Evolutionary conservation across 2,329 filamentous ascomycete species (phyloP).

Genomic region (Arthrobotrys iridis): DNA sequence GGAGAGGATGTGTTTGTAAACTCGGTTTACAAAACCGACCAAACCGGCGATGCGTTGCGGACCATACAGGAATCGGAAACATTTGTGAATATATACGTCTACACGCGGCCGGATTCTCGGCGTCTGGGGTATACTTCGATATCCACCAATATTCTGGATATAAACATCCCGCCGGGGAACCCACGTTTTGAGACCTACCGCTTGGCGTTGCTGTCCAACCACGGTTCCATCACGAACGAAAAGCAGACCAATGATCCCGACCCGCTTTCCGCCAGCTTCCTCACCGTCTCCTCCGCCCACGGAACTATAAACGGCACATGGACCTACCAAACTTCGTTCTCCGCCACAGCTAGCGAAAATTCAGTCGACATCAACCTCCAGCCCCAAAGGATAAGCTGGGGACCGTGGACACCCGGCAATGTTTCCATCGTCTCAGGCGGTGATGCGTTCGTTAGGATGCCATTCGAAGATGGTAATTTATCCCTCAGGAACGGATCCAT

Average conservation of each 20-base stretch:
- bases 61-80: not conserved
- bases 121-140: not conserved
- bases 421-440: not conserved
- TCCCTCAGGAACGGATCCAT: not conserved
- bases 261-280: not conserved
- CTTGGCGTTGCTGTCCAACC: not conserved
- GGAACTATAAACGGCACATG: slow-evolving; percentile 12
- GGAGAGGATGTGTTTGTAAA: not conserved
- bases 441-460: not conserved
- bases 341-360: not conserved
- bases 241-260: not conserved
- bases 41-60: too few species aligned
- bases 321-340: not conserved
- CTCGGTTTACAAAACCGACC: not conserved
- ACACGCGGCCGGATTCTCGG: not conserved
- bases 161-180: not conserved
- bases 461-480: not conserved
- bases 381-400: not conserved
- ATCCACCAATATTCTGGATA: slow-evolving; percentile 3
- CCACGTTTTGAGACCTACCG: not conserved
- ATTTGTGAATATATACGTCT: slow-evolving; percentile 15
- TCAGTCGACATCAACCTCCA: not conserved
- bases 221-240: not conserved
- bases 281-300: not conserved
- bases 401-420: not conserved